These are phyloP conservation scores for Pythium rishiriense DNA, from an alignment of 352 stramenopile species.

Conservation along the genomic window DNA sequence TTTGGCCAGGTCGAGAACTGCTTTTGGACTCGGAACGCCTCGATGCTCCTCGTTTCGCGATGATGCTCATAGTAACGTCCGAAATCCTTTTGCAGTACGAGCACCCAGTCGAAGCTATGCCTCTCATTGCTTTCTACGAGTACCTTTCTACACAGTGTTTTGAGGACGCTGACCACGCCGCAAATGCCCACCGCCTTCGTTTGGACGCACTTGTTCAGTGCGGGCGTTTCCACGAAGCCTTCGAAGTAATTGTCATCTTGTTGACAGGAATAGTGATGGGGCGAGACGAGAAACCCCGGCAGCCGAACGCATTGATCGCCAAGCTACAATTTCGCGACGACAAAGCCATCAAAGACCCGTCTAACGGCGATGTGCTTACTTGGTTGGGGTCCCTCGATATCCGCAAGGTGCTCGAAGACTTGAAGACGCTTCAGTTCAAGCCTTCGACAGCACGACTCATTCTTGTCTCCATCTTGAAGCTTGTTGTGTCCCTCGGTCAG, in stretches of 20 bases:
- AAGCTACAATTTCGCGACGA: conserved; percentile 27
- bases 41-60: conserved; percentile 33
- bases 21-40: conserved; percentile 45
- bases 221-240: conserved; percentile 54
- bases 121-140: conserved; percentile 58
- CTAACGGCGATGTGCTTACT: conserved; percentile 11
- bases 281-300: neutral
- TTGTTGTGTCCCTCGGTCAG: conserved; percentile 23
- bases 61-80: conserved; percentile 45
- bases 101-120: conserved; percentile 47
- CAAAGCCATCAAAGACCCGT: conserved; percentile 16
- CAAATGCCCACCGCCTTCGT: conserved; percentile 53
- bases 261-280: conserved; percentile 24
- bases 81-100: conserved; percentile 60
- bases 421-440: conserved; percentile 5
- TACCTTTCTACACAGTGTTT: conserved; percentile 43
- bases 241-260: conserved; percentile 35
- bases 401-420: conserved; percentile 12
- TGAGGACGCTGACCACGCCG: conserved; percentile 46
- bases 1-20: conserved; percentile 63
- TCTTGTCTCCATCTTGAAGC: conserved; percentile 15
- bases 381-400: conserved; percentile 26
- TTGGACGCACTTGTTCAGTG: conserved; percentile 50
- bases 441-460: conserved; percentile 6
- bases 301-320: neutral